Evolutionary conservation across 129 eudicot species (phyloP), one percentile per base, ranked within the genome.

Genomic region (Ambrosia artemisiifolia): DNA sequence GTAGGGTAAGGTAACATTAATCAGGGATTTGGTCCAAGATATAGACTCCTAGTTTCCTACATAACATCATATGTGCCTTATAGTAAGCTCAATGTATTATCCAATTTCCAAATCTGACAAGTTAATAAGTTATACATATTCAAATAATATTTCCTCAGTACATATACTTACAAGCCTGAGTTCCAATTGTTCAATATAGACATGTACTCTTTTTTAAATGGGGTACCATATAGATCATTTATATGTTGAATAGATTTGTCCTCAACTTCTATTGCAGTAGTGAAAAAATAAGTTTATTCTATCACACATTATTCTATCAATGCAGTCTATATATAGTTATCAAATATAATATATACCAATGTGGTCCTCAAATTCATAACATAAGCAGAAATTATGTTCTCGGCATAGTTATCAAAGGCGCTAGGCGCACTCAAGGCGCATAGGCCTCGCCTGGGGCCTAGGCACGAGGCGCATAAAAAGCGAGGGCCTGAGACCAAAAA

Each of bases 151-250:
- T 24, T 57, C 10, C 46, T 32, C 34, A 2, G 35, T 17, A 32
- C 33, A 13, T 61, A 16, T 3, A 61, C 60, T 19, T 61, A 16
- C 60, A 30, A 60, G 14, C 13, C 54, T 10, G 19, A 19, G 46
- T 60, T 46, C 59, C 44, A 40, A 71, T 24, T 56, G 55, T 56
- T 71, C 42, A 40, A 55, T 7, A 20, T 42, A 24, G 18, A 57
- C 30, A 53, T 57, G 43, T 56, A 71, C 59, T 40, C 14, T 47
- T 1, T 61, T 61, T 44, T 1, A 30, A 43, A 44, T 63, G 77
- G 61, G 60, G 24, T 72, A 72, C 47, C 49, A 32, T 57, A 38
- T 6, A 72, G 49, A 72, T 60, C 59, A 71, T 20, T 13, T 24
- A 3, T 56, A 56, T 40, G 67, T 60, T 47, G 47, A 73, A 18